Evolutionary conservation across 371 early-diverging fungal genomes (phyloP).

Genomic region (Homolaphlyctis polyrhiza): DNA sequence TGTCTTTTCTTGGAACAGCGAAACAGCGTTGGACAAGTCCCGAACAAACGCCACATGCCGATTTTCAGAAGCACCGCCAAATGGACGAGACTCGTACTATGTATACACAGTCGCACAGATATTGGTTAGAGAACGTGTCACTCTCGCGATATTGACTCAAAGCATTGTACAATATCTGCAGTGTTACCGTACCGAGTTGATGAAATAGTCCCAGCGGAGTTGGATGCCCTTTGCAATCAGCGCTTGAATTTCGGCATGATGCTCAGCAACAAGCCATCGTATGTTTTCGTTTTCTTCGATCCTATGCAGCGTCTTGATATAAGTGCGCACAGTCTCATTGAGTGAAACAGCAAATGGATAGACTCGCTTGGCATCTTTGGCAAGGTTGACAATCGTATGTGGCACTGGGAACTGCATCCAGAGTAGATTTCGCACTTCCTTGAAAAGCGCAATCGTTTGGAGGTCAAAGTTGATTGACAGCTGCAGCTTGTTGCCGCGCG

Average conservation of each 20-base stretch:
- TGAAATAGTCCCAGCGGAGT: conserved; percentile 95
- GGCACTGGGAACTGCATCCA: conserved; percentile 93
- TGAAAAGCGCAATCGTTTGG: conserved; percentile 92
- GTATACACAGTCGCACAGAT: background rate
- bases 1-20: conserved; percentile 94
- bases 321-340: conserved; percentile 91
- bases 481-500: conserved; percentile 60
- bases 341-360: conserved; percentile 97
- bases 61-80: conserved; percentile 50
- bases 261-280: conserved; percentile 78
- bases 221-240: conserved; percentile 80
- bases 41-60: conserved; percentile 91
- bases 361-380: conserved; percentile 93
- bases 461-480: conserved; percentile 91
- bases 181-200: conserved; percentile 59
- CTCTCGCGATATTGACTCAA: background rate
- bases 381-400: conserved; percentile 83
- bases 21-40: conserved; percentile 85
- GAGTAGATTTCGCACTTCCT: conserved; percentile 92
- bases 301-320: conserved; percentile 78
- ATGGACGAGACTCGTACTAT: conserved; percentile 24
- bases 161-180: background rate
- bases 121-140: background rate
- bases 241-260: conserved; percentile 85
- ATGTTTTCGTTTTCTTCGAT: conserved; percentile 74